Base-by-base conservation (phyloP, 2,329 filamentous ascomycete species). In the Fusarium nodosum region DNA sequence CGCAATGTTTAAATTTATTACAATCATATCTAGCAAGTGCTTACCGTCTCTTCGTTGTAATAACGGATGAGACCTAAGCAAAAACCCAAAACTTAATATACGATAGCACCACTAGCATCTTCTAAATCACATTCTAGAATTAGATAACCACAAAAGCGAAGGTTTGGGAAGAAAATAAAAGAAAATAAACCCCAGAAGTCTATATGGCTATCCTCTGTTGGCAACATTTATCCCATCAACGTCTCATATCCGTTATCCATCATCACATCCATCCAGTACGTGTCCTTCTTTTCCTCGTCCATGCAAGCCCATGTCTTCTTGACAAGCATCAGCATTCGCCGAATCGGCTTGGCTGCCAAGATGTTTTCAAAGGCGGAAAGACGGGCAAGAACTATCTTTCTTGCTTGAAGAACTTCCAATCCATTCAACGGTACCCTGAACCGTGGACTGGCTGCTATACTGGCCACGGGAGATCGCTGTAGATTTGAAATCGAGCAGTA, bases 221-320 rank as follows among this genome's bases (percentile, higher is more conserved):
- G 34, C 3, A 18, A 15, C 7, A 13, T 30, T 28, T 33, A 66
- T 41, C 31, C 78, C 81, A 65, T 74, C 52, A 75, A 50, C 10
- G 74, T 76, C 56, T 76, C 74, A 22, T 68, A 82, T 74, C 55
- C 67, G 41, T 71, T 69, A 13, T 73, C 69, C 53, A 73, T 70
- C 72, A 74, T 74, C 2, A 85, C 77, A 66, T 84, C 81, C 60
- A 84, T 78, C 83, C 82, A 84, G 64, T 83, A 82, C 8, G 76
- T 75, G 13, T 82, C 57, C 16, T 66, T 39, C 77, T 75, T 63
- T 78, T 77, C 48, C 82, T 76, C 76, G 78, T 81, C 66, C 69
- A 72, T 72, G 36, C 52, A 57, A 22, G 63, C 46, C 69, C 69
- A 72, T 1, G 69, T 72, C 52, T 72, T 71, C 34, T 63, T 72